Conservation (phyloP, 176 grass and related monocot species). For the Metroxylon sagu region DNA sequence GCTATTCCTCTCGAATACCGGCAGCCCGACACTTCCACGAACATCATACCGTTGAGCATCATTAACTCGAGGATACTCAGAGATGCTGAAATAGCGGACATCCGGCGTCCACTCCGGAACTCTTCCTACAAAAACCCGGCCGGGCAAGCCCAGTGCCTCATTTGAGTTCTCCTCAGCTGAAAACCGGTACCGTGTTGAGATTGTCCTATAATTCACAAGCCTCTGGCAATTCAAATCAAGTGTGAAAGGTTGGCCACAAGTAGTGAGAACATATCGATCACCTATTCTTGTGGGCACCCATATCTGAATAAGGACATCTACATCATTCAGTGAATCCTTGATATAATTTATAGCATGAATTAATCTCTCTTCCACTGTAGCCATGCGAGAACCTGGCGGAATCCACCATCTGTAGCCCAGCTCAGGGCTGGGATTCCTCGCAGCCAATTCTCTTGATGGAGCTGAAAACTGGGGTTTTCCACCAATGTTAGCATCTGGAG, state of each 20-base stretch:
- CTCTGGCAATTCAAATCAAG: slow-evolving; percentile 36
- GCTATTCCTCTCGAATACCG: slow-evolving; percentile 50
- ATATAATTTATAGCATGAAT: slow-evolving; percentile 48
- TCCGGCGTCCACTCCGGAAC: slow-evolving; percentile 96
- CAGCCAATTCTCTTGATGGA: too few relatives aligned
- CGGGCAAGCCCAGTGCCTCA: slow-evolving; percentile 49
- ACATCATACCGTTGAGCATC: slow-evolving; percentile 63
- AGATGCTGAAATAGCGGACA: slow-evolving; percentile 68
- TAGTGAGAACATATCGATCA: slow-evolving; percentile 72
- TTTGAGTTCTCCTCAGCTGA: slow-evolving; percentile 59
- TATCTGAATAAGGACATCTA: slow-evolving; percentile 68
- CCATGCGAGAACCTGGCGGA: slow-evolving; percentile 11
- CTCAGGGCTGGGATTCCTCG: background rate
- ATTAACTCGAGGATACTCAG: slow-evolving; percentile 69
- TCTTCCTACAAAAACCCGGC: slow-evolving; percentile 75
- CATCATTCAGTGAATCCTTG: slow-evolving; percentile 28
- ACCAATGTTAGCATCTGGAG: background rate
- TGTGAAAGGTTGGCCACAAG: slow-evolving; percentile 72
- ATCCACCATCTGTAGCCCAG: slow-evolving; percentile 8
- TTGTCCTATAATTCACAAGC: slow-evolving; percentile 49
- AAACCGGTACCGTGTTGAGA: slow-evolving; percentile 71
- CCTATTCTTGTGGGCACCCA: slow-evolving; percentile 73
- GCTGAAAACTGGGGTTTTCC: too few relatives aligned
- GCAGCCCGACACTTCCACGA: slow-evolving; percentile 70
- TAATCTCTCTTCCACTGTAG: slow-evolving; percentile 55